A percentile compares a stretch with the other conserved stretches of the same genome.
Conservation (phyloP, 345 rosid genomes). For the Arabidopsis arenosa region DNA sequence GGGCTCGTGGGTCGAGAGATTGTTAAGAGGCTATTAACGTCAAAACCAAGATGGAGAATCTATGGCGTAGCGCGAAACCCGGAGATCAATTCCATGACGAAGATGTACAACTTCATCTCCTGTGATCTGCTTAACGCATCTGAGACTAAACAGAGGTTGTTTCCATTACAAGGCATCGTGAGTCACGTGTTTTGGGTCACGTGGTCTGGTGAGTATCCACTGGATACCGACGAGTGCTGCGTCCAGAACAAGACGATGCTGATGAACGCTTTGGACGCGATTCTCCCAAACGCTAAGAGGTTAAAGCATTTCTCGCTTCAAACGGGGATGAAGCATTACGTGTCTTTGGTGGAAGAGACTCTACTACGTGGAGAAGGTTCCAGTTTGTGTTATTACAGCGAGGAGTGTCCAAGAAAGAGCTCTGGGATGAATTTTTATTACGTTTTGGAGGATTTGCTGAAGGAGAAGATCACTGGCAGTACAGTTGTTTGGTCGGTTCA, state of each 20-base stretch:
- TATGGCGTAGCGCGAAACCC: conserved; percentile 78
- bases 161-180: conserved; percentile 52
- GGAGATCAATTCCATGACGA: conserved; percentile 49
- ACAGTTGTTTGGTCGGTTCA: conserved; percentile 74
- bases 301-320: conserved; percentile 82
- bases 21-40: conserved; percentile 52
- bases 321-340: conserved; percentile 87
- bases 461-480: conserved; percentile 54
- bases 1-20: conserved; percentile 91
- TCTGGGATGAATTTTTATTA: conserved; percentile 62
- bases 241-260: conserved; percentile 73
- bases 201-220: conserved; percentile 70
- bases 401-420: conserved; percentile 62
- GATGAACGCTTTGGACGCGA: conserved; percentile 62
- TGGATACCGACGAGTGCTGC: conserved; percentile 66
- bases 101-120: conserved; percentile 65
- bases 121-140: conserved; percentile 70
- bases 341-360: conserved; percentile 50
- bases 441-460: conserved; percentile 73
- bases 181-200: conserved; percentile 90
- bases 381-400: conserved; percentile 48
- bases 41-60: conserved; percentile 72
- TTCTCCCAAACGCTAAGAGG: conserved; percentile 57
- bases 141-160: conserved; percentile 58
- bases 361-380: conserved; percentile 31